Percentiles rank a stretch among this genome's conserved stretches.
Conservation (phyloP, 2,329 filamentous ascomycete genomes). For the Colletotrichum sojae region DNA sequence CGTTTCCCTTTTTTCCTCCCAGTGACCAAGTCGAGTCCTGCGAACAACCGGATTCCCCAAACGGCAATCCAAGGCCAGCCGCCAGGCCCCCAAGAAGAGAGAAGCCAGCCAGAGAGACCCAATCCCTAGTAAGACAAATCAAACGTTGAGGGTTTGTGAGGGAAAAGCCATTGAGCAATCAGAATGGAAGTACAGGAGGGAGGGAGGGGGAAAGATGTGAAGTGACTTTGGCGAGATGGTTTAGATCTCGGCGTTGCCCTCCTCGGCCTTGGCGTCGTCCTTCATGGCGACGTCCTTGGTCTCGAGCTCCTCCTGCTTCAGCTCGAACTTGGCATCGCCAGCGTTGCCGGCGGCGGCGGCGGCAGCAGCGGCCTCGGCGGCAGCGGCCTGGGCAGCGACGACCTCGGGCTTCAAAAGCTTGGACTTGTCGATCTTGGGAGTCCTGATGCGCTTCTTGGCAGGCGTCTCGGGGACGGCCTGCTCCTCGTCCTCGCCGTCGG, state of each 20-base stretch:
- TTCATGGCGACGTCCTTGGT: conserved; percentile 23
- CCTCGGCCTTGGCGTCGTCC: conserved; percentile 8
- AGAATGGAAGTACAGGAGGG: not conserved
- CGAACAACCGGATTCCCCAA: too few species aligned
- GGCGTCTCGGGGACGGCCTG: conserved; percentile 18
- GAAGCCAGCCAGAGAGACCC: not conserved
- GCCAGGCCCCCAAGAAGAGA: too few species aligned
- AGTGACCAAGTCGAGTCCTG: too few species aligned
- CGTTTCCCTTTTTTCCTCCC: too few species aligned
- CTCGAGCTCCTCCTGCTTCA: conserved; percentile 16
- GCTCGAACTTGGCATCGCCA: conserved; percentile 33
- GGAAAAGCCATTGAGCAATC: not conserved
- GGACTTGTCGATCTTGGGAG: conserved; percentile 20
- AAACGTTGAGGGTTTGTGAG: not conserved
- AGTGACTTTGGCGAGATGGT: not conserved
- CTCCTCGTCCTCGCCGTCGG: conserved; percentile 15
- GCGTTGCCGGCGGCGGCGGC: not conserved
- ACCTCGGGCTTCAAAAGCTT: conserved; percentile 14
- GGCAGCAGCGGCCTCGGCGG: not conserved
- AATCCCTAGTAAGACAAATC: not conserved
- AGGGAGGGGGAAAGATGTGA: not conserved
- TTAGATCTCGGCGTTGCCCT: conserved; percentile 22
- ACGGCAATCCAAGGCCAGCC: not conserved
- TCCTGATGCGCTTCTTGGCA: conserved; percentile 31
- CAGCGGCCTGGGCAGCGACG: not conserved